Percentiles rank a stretch among this genome's conserved stretches.
Evolutionary conservation across 202 grass and related monocot genomes (phyloP).

Genomic region (Schoenoplectus triqueter): DNA sequence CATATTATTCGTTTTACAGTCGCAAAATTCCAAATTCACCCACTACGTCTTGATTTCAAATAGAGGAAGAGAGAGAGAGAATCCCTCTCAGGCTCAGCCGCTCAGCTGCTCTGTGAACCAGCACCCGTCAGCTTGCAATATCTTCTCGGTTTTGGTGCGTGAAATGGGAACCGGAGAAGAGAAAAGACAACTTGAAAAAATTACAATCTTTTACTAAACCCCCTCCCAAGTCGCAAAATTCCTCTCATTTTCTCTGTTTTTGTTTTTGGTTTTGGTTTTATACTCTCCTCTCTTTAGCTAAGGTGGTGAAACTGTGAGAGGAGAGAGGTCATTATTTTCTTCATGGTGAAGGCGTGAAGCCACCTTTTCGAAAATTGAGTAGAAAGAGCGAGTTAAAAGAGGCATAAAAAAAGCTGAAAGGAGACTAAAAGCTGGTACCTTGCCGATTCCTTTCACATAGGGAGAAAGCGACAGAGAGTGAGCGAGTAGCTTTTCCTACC

Average conservation of each 20-base stretch:
- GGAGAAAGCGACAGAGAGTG: slow-evolving; percentile 6
- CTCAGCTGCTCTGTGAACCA: neutral
- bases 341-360: slow-evolving; percentile 19
- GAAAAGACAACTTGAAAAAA: slow-evolving; percentile 37
- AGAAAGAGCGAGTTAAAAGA: slow-evolving; percentile 38
- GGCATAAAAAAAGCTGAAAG: slow-evolving; percentile 39
- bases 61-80: neutral
- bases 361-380: slow-evolving; percentile 29
- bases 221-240: slow-evolving; percentile 6
- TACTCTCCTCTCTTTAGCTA: slow-evolving; percentile 6
- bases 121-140: slow-evolving; percentile 17
- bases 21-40: slow-evolving; percentile 23
- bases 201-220: slow-evolving; percentile 44
- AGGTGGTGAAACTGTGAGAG: slow-evolving; percentile 25
- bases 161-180: neutral
- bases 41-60: slow-evolving; percentile 11
- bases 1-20: slow-evolving; percentile 28
- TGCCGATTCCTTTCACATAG: slow-evolving; percentile 59
- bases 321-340: slow-evolving; percentile 22
- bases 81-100: slow-evolving; percentile 4
- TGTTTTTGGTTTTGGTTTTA: neutral
- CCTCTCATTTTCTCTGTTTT: slow-evolving; percentile 23
- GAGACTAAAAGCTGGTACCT: slow-evolving; percentile 21
- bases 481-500: slow-evolving; percentile 12
- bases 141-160: slow-evolving; percentile 22